Evolutionary conservation across 345 rosid genomes (phyloP), one percentile per base, ranked within the genome.

Genomic region (Laguncularia racemosa): DNA sequence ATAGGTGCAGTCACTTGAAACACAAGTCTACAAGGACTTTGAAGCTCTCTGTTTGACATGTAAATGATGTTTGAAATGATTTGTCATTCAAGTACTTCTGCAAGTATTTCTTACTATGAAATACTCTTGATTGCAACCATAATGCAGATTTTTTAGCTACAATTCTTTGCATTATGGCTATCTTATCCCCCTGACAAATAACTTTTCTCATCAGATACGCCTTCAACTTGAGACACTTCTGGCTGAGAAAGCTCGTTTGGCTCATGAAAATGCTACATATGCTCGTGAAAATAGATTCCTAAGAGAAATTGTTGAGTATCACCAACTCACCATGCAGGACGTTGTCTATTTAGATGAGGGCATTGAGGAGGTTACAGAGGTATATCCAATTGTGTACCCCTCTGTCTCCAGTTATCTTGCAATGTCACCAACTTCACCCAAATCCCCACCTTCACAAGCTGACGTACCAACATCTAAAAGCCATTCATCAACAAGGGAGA

Each of bases 281-380:
- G 88, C 97, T 0, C 74, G 99, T 16, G 99, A 95, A 73, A 95
- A 95, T 64, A 71, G 97, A 10, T 90, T 88, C 71, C 71, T 95
- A 64, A 84, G 99, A 68, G 99, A 95, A 67, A 88, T 95, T 14
- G 91, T 95, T 0, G 99, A 95, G 55, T 95, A 90, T 72, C 96
- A 95, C 63, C 99, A 95, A 26, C 76, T 95, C 17, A 90, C 93
- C 15, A 90, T 86, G 99, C 99, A 95, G 73, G 97, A 90, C 69
- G 82, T 95, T 33, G 97, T 95, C 18, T 90, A 88, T 57, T 70
- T 95, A 4, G 93, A 95, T 18, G 97, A 95, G 69, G 85, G 92
- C 23, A 81, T 72, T 40, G 96, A 95, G 76, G 95, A 95, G 73
- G 84, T 79, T 15, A 61, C 81, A 14, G 83, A 83, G 67, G 89